These are phyloP conservation scores for Penicillium cataractarum DNA, from an alignment of 495 filamentous ascomycete species.

Conservation along the genomic window DNA sequence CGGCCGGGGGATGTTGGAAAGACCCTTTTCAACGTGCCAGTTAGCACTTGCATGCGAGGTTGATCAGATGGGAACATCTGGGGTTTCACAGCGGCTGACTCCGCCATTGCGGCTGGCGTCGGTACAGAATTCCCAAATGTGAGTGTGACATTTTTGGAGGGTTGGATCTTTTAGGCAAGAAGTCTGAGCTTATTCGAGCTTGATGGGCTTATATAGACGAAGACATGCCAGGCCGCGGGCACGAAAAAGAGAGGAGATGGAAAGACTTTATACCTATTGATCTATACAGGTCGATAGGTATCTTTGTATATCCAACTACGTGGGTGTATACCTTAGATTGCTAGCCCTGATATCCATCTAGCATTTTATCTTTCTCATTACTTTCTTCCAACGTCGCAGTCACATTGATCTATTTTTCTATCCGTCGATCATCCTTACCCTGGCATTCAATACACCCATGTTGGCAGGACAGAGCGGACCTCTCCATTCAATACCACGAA, in stretches of 20 bases:
- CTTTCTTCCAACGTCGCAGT: not conserved
- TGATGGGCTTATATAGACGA: constrained; percentile 24
- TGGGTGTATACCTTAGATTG: not conserved
- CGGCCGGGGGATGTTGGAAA: constrained; percentile 2
- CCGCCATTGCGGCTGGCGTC: constrained; percentile 42
- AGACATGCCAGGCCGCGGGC: not conserved
- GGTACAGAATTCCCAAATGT: constrained; percentile 41
- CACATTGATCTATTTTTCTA: not conserved
- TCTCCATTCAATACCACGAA: not conserved
- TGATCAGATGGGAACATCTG: constrained; percentile 47
- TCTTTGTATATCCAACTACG: not conserved
- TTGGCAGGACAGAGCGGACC: not conserved
- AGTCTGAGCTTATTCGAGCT: constrained; percentile 25
- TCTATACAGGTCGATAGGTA: not conserved
- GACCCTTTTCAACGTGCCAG: constrained; percentile 20
- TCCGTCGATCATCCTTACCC: not conserved
- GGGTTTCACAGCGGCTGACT: constrained; percentile 54
- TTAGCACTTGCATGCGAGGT: constrained; percentile 36
- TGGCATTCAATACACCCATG: not conserved
- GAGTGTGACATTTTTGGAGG: constrained; percentile 32
- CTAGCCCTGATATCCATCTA: not conserved
- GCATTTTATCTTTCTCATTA: not conserved
- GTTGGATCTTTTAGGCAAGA: constrained; percentile 14
- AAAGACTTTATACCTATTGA: not conserved
- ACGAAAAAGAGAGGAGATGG: not conserved